Percentiles rank a stretch among this genome's conserved stretches.
Evolutionary conservation across 2,329 filamentous ascomycete species (phyloP).

Genomic region (Neofusicoccum parvum): DNA sequence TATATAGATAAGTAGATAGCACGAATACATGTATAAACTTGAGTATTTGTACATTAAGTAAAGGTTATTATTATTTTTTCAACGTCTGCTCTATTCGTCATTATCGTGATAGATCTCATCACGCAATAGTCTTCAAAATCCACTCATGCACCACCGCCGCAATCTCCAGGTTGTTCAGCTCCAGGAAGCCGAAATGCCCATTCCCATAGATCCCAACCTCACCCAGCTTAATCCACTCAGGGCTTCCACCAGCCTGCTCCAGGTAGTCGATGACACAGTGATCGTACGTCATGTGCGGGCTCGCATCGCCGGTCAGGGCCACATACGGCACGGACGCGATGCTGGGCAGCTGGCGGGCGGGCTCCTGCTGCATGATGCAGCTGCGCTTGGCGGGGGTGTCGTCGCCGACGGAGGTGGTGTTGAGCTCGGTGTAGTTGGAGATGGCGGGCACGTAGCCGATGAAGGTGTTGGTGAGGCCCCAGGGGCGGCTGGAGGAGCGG

Average conservation of each 20-base stretch:
- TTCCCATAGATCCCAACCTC: constrained; percentile 54
- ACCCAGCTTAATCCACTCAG: constrained; percentile 50
- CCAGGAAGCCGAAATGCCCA: constrained; percentile 58
- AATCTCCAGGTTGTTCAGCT: constrained; percentile 54
- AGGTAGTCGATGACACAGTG: constrained; percentile 35
- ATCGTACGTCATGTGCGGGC: constrained; percentile 35
- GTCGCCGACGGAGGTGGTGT: constrained; percentile 22
- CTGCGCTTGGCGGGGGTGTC: constrained; percentile 27
- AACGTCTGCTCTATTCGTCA: no score
- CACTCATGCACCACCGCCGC: constrained; percentile 43
- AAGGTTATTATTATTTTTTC: no score
- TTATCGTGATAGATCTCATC: no score
- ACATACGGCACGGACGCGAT: constrained; percentile 34
- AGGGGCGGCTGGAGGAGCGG: constrained; percentile 6
- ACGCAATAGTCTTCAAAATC: constrained; percentile 29
- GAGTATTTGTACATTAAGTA: no score
- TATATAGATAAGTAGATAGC: no score
- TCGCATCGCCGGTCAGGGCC: constrained; percentile 34
- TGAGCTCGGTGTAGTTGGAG: constrained; percentile 18
- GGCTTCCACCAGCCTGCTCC: constrained; percentile 47
- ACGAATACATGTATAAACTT: no score
- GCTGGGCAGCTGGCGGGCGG: constrained; percentile 28
- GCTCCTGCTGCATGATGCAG: constrained; percentile 29
- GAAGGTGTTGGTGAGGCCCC: constrained; percentile 20
- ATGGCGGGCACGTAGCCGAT: constrained; percentile 16